Conservation (phyloP, 495 filamentous ascomycete genomes). For the Podospora tetraspora region DNA sequence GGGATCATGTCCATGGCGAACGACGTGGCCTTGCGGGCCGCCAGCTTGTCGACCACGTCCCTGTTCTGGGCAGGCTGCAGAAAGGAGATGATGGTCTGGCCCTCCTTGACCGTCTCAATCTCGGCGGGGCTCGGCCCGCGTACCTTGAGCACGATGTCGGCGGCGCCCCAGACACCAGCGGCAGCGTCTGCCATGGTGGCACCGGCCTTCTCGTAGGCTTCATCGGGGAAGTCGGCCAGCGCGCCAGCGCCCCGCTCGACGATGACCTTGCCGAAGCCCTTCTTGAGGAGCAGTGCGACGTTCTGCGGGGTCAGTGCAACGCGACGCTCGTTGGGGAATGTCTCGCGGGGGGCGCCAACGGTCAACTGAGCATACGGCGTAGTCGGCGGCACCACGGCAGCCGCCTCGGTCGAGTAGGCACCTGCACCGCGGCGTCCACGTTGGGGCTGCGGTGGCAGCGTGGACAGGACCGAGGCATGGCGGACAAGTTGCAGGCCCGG, state of each 20-base stretch:
- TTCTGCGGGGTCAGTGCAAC: slow-evolving; percentile 78
- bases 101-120: slow-evolving; percentile 54
- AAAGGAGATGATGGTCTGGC: slow-evolving; percentile 67
- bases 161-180: slow-evolving; percentile 56
- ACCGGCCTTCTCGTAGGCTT: slow-evolving; percentile 65
- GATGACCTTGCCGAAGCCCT: slow-evolving; percentile 67
- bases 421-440: slow-evolving; percentile 9
- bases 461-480: slow-evolving; percentile 29
- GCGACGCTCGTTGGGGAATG: slow-evolving; percentile 63
- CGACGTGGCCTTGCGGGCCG: slow-evolving; percentile 55
- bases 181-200: slow-evolving; percentile 60
- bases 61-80: slow-evolving; percentile 70
- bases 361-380: slow-evolving; percentile 62
- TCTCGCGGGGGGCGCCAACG: slow-evolving; percentile 68
- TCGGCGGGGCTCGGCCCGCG: slow-evolving; percentile 63
- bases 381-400: slow-evolving; percentile 41
- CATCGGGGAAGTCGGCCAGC: slow-evolving; percentile 64
- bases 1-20: slow-evolving; percentile 87
- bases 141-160: slow-evolving; percentile 75
- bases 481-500: slow-evolving; percentile 29
- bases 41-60: slow-evolving; percentile 60
- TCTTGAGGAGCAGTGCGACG: slow-evolving; percentile 69
- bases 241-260: slow-evolving; percentile 71
- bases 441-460: slow-evolving; percentile 16
- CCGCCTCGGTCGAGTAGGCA: slow-evolving; percentile 32